Percentiles rank a stretch among this genome's conserved stretches.
Evolutionary conservation across 2,329 filamentous ascomycete genomes (phyloP).

Genomic region (Pseudogymnoascus sp.): DNA sequence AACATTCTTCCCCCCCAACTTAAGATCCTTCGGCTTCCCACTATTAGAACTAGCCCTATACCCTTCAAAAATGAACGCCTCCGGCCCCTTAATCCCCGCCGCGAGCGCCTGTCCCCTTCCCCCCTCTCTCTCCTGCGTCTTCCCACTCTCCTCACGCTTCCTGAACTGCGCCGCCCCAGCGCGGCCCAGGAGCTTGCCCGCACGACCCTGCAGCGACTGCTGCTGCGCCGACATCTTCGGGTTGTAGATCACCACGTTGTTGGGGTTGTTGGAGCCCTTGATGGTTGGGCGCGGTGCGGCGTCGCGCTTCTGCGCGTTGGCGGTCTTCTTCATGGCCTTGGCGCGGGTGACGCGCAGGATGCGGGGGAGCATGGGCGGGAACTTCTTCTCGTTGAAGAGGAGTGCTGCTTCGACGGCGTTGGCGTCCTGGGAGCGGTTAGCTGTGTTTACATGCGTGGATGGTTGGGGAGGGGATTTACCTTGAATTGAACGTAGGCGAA

Average conservation of each 20-base stretch:
- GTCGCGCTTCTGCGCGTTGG: constrained; percentile 18
- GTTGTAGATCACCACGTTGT: constrained; percentile 42
- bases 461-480: constrained; percentile 33
- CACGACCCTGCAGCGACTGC: constrained; percentile 64
- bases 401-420: constrained; percentile 89
- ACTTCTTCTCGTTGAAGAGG: constrained; percentile 81
- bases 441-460: constrained; percentile 2
- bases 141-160: constrained; percentile 21
- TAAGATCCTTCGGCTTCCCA: constrained; percentile 54
- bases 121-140: constrained; percentile 2
- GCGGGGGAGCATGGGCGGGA: constrained; percentile 87
- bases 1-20: constrained; percentile 49
- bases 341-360: constrained; percentile 79
- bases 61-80: constrained; percentile 74
- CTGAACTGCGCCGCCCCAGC: constrained; percentile 45
- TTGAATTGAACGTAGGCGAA: constrained; percentile 97
- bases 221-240: constrained; percentile 64
- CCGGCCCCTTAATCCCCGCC: constrained; percentile 36
- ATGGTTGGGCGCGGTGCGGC: constrained; percentile 2
- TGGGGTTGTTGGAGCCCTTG: constrained; percentile 5
- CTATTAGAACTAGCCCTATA: constrained; percentile 62
- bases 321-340: constrained; percentile 33
- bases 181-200: constrained; percentile 64
- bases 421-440: constrained; percentile 47
- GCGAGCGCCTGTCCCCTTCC: constrained; percentile 7